Evolutionary conservation across 2,329 filamentous ascomycete genomes (phyloP).

Genomic region (Rutstroemia sp.): DNA sequence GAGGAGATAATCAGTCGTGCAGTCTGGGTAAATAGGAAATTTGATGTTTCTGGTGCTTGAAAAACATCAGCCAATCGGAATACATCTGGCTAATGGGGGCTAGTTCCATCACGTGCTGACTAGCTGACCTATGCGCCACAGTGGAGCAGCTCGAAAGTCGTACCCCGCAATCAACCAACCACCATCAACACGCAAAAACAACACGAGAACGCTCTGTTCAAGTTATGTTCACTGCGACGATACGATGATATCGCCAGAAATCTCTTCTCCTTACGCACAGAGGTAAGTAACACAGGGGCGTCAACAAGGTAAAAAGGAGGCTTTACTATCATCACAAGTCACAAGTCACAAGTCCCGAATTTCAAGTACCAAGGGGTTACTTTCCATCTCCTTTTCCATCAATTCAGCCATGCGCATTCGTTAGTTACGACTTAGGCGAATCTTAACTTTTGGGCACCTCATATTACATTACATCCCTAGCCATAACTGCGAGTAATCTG

Average conservation of each 20-base stretch:
- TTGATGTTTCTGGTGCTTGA: not conserved
- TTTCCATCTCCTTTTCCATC: not conserved
- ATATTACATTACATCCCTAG: not conserved
- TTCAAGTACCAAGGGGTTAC: too few relatives aligned
- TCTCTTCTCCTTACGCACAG: not conserved
- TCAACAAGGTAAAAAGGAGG: too few relatives aligned
- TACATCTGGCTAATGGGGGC: too few relatives aligned
- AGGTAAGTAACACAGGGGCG: not conserved
- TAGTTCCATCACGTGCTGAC: not conserved
- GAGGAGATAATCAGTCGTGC: too few relatives aligned
- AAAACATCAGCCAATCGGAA: not conserved
- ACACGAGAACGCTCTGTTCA: too few relatives aligned
- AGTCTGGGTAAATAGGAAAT: too few relatives aligned
- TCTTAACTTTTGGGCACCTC: not conserved
- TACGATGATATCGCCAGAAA: not conserved
- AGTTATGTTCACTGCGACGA: not conserved
- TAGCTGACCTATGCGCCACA: not conserved
- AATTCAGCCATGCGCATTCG: not conserved
- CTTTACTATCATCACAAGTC: too few relatives aligned
- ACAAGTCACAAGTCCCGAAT: too few relatives aligned
- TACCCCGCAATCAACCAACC: too few relatives aligned
- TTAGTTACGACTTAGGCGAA: not conserved
- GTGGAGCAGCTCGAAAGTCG: not conserved
- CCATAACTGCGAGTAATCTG: too few relatives aligned
- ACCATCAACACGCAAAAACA: too few relatives aligned